These are phyloP conservation scores for Limtongozyma cylindracea DNA, from an alignment of 805 yeast species.

Conservation along the genomic window DNA sequence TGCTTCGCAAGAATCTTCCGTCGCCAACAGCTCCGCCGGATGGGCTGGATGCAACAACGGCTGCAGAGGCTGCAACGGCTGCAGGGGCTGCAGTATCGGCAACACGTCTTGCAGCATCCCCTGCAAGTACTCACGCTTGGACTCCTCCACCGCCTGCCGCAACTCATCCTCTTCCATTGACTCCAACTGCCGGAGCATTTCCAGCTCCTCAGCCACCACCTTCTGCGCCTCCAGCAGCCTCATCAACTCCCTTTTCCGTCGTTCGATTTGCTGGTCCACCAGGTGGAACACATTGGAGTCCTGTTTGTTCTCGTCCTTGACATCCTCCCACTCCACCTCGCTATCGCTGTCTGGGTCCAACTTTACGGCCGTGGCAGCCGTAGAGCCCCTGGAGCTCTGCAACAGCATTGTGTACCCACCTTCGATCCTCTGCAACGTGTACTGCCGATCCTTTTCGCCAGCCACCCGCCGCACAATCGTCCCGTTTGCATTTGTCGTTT, in stretches of 20 bases:
- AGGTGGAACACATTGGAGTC: too few species aligned
- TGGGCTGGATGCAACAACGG: too few species aligned
- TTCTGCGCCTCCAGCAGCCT: slow-evolving; percentile 1
- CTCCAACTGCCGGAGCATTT: slow-evolving; percentile 1
- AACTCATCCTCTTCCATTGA: slow-evolving; percentile 12
- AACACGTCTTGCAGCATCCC: too few species aligned
- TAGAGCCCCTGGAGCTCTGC: not conserved
- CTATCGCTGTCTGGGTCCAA: slow-evolving; percentile 1
- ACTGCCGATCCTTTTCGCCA: slow-evolving; percentile 58
- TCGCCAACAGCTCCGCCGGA: too few species aligned
- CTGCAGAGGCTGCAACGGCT: too few species aligned
- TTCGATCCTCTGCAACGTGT: slow-evolving; percentile 47
- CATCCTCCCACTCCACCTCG: slow-evolving; percentile 6
- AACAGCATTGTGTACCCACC: slow-evolving; percentile 71
- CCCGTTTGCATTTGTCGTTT: too few species aligned
- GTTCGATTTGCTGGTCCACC: slow-evolving; percentile 7
- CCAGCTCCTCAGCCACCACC: not conserved
- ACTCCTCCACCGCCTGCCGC: slow-evolving; percentile 18
- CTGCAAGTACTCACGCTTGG: slow-evolving; percentile 14
- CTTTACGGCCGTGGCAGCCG: not conserved
- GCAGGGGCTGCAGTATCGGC: too few species aligned
- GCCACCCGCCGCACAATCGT: slow-evolving; percentile 38
- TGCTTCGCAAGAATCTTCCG: too few species aligned
- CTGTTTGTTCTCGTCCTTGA: slow-evolving; percentile 2
- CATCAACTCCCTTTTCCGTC: slow-evolving; percentile 7